A percentile compares a stretch with the other conserved stretches of the same genome.
Conservation (phyloP, 257 asterid genomes). For the Fraxinus anomala region DNA sequence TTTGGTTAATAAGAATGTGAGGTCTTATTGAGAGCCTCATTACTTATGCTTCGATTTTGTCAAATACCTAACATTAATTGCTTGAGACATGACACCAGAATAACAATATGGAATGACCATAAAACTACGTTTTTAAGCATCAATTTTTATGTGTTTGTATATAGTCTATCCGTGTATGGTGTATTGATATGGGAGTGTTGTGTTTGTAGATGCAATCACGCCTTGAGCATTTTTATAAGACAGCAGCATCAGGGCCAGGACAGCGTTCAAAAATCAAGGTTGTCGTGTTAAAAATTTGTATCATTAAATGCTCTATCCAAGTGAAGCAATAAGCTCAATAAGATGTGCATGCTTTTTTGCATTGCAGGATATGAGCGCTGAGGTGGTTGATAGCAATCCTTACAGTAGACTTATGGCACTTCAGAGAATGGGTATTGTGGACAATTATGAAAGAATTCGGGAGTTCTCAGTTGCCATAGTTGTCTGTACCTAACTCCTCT, state of each 20-base stretch:
- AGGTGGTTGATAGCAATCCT: slow-evolving; percentile 96
- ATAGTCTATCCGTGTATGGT: neutral
- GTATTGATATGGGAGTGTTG: slow-evolving; percentile 20
- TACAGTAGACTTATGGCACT: slow-evolving; percentile 99
- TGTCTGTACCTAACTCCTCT: slow-evolving; percentile 52
- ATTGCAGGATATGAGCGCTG: slow-evolving; percentile 84
- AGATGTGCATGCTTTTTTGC: slow-evolving; percentile 18
- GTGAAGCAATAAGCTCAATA: neutral
- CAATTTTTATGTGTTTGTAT: neutral
- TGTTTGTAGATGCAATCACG: slow-evolving; percentile 57
- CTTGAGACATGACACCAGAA: neutral
- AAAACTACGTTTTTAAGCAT: neutral
- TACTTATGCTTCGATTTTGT: neutral
- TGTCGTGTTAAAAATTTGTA: slow-evolving; percentile 11
- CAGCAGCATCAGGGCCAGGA: slow-evolving; percentile 43
- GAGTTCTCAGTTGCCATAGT: slow-evolving; percentile 90
- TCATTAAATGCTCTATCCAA: slow-evolving; percentile 6
- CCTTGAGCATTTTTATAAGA: slow-evolving; percentile 47
- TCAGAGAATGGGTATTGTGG: slow-evolving; percentile 98
- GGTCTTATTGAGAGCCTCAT: neutral
- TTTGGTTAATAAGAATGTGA: neutral
- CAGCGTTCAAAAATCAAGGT: slow-evolving; percentile 86
- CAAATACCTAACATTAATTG: neutral
- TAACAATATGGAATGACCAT: neutral
- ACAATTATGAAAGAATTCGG: slow-evolving; percentile 83